Base-by-base conservation (phyloP, 148 eudicot species). In the Vaccinium corymbosum region DNA sequence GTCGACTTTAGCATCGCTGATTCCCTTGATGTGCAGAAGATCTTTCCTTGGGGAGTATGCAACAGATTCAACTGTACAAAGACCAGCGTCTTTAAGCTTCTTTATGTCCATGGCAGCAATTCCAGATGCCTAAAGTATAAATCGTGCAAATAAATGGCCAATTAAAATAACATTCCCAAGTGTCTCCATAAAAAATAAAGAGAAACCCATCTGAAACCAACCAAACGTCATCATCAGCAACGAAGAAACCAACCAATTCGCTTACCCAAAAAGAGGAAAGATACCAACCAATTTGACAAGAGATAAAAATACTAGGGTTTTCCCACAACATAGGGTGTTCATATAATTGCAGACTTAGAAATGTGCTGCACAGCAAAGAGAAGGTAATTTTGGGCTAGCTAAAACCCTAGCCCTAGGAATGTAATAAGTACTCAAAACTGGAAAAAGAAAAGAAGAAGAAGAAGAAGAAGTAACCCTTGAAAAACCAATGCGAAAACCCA, bases 1-100 rank as follows among this genome's bases (percentile, higher is more conserved):
- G 88, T 96, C 99, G 81, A 94, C 99, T 90, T 96, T 96, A 64
- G 99, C 97, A 74, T 96, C 99, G 77, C 99, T 96, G 77, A 96
- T 96, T 87, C 99, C 99, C 88, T 96, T 96, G 74, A 96, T 96
- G 74, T 87, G 99, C 74, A 96, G 91, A 89, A 96, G 99, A 56
- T 96, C 99, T 87, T 96, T 96, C 84, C 99, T 91, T 20, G 99
- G 98, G 89, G 97, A 89, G 85, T 91, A 96, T 55, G 91, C 95
- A 83, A 96, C 97, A 84, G 98, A 84, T 88, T 96, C 99, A 82
- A 96, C 99, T 78, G 98, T 96, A 88, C 94, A 90, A 57, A 94
- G 86, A 82, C 99, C 99, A 50, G 97, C 98, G 89, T 96, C 99
- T 88, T 96, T 96, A 29, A 96, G 97, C 87, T 96, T 96, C 86